Evolutionary conservation across 73 alveolate species (phyloP), one percentile per base, ranked within the genome.

Genomic region (Chromera velia): DNA sequence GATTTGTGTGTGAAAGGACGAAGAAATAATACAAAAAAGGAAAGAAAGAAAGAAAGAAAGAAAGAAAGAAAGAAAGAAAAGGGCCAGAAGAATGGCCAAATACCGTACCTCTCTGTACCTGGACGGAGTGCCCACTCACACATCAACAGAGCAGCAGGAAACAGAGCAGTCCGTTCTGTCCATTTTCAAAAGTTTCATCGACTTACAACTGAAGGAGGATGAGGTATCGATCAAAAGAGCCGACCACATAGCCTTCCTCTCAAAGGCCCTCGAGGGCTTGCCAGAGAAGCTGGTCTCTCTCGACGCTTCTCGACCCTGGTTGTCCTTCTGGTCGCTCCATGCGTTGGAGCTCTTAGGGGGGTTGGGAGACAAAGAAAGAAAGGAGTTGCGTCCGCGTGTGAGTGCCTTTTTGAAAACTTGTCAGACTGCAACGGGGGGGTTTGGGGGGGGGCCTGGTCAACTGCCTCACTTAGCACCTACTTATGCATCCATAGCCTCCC

Each of bases 391-490:
- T 68, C n/a, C 69, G 22, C 34, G 48, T 24, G 62, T 79, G 34
- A 81, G 64, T 0, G 30, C 66, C 34, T 88, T 83, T 62, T 77
- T 88, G 65, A 72, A 47, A 34, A 22, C 65, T 22, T 80, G 87
- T 66, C 80, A 80, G 65, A 82, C 79, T 63, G 86, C 76, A 34
- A 90, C 82, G 0, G 98, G 96, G 24, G 96, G 98, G 26, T 92
- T 94, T 76, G 87, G 88, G 13, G 98, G 98, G 0, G 90, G 91
- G n/a, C 95, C 93, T 0, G 47, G 72, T 31, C 94, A 88, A 65
- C 84, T 78, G 80, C 81, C 96, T 26, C 98, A 92, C 74, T 62
- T 92, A 66, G 94, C 94, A 10, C 81, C 94, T 0, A 85, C 93
- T 0, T 92, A 92, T 80, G 94, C 93, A 1, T 95, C 93, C 1